These are phyloP conservation scores for Chaetomium sp. DNA, from an alignment of 2,329 filamentous ascomycete species.

Conservation along the genomic window DNA sequence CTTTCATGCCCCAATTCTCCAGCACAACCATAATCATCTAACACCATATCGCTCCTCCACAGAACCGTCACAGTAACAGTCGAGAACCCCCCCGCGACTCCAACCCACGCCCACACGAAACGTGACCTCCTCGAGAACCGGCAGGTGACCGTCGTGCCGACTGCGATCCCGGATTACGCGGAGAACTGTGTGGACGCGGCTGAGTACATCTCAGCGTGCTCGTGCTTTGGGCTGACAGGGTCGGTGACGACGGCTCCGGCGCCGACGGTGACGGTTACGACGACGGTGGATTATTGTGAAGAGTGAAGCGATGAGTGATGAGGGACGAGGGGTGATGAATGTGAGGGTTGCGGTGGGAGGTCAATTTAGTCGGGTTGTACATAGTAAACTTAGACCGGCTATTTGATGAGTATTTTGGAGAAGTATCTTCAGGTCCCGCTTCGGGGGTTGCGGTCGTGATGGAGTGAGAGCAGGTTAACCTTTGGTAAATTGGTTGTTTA, in stretches of 20 bases:
- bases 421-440: too few species aligned
- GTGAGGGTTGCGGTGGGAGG: neutral
- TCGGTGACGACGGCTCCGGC: slow-evolving; percentile 28
- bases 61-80: slow-evolving; percentile 36
- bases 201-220: slow-evolving; percentile 38
- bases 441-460: too few species aligned
- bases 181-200: slow-evolving; percentile 30
- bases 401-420: too few species aligned
- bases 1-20: neutral
- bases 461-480: too few species aligned
- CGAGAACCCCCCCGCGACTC: slow-evolving; percentile 17
- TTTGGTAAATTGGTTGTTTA: neutral
- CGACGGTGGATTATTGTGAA: slow-evolving; percentile 37
- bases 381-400: too few species aligned
- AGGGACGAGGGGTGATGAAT: neutral
- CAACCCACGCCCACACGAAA: slow-evolving; percentile 22
- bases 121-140: slow-evolving; percentile 25
- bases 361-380: too few species aligned
- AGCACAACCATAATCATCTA: neutral
- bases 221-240: slow-evolving; percentile 40
- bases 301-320: slow-evolving; percentile 21
- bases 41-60: slow-evolving; percentile 4
- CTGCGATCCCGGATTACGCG: slow-evolving; percentile 36
- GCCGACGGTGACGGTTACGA: slow-evolving; percentile 37
- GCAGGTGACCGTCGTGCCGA: slow-evolving; percentile 30